These are phyloP conservation scores for Neopestalotiopsis sp. DNA, from an alignment of 2,329 filamentous ascomycete genomes.

Conservation along the genomic window DNA sequence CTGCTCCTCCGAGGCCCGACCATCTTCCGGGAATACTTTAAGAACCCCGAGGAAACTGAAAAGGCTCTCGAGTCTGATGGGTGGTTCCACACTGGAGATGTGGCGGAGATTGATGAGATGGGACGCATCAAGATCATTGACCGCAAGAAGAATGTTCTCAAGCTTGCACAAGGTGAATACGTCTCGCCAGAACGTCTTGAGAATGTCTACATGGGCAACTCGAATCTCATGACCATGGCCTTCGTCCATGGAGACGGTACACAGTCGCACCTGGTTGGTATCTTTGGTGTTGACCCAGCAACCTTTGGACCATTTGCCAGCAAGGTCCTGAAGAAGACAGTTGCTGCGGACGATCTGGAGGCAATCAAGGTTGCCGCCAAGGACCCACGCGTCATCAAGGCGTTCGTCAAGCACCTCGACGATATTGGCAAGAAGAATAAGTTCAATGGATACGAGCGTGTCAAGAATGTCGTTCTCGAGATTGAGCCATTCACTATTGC, in stretches of 20 bases:
- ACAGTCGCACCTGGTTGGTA: slow-evolving; percentile 80
- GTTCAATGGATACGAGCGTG: slow-evolving; percentile 89
- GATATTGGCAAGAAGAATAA: slow-evolving; percentile 81
- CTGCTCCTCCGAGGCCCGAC: slow-evolving; percentile 81
- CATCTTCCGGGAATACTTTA: slow-evolving; percentile 87
- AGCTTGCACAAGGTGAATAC: slow-evolving; percentile 97
- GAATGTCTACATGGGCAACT: slow-evolving; percentile 87
- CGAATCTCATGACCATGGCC: slow-evolving; percentile 76
- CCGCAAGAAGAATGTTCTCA: slow-evolving; percentile 98
- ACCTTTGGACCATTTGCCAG: slow-evolving; percentile 81
- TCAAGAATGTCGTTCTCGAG: slow-evolving; percentile 75
- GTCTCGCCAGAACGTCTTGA: slow-evolving; percentile 97
- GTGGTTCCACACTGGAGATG: slow-evolving; percentile 97
- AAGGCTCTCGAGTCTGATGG: slow-evolving; percentile 86
- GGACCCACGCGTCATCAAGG: slow-evolving; percentile 74
- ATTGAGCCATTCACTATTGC: slow-evolving; percentile 92
- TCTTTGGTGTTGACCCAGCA: slow-evolving; percentile 88
- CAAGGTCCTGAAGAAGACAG: slow-evolving; percentile 73
- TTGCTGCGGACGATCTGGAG: slow-evolving; percentile 68
- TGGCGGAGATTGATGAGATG: slow-evolving; percentile 81
- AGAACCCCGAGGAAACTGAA: slow-evolving; percentile 84
- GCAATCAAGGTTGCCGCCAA: slow-evolving; percentile 71
- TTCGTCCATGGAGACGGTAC: slow-evolving; percentile 91
- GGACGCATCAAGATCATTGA: slow-evolving; percentile 94
- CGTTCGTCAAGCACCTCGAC: slow-evolving; percentile 80